phyloP scores from a whole-genome alignment of 1,284 basidiomycete genomes.

The Heterobasidion occidentale region DNA sequence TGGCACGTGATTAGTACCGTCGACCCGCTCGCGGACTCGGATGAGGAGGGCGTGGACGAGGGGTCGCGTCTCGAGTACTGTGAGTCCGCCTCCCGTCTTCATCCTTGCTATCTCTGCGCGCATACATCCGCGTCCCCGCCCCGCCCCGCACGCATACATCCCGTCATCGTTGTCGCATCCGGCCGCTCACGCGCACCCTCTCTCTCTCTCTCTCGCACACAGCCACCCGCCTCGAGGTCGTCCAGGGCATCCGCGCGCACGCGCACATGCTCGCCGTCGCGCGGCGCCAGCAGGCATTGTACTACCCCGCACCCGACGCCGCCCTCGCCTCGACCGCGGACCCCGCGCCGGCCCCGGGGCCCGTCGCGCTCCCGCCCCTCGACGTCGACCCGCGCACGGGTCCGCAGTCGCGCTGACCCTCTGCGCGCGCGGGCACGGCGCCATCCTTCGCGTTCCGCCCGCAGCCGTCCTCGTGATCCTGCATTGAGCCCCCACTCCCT shows the following conservation, averaged over 20 bases:
- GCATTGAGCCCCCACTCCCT: too few species aligned
- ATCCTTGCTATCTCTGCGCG: not conserved
- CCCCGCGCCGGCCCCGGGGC: too few species aligned
- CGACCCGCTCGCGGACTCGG: constrained; percentile 47
- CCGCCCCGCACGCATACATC: too few species aligned
- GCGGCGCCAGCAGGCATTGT: too few species aligned
- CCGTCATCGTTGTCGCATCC: too few species aligned
- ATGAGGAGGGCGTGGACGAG: constrained; percentile 51
- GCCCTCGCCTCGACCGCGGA: too few species aligned
- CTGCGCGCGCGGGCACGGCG: too few species aligned
- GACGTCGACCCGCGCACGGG: not conserved
- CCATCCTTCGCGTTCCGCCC: too few species aligned
- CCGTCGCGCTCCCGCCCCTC: not conserved
- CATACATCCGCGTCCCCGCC: too few species aligned
- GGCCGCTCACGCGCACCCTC: not conserved
- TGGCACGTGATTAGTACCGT: constrained; percentile 46
- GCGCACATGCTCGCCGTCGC: not conserved
- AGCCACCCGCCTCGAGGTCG: not conserved
- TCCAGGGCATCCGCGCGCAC: not conserved
- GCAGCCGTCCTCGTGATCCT: too few species aligned
- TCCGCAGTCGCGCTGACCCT: not conserved
- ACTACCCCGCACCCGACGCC: too few species aligned
- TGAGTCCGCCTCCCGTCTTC: constrained; percentile 19
- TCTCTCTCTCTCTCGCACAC: not conserved
- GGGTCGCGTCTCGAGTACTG: constrained; percentile 45